Conservation (phyloP, 768 basidiomycete genomes). For the Trametopsis cervina region DNA sequence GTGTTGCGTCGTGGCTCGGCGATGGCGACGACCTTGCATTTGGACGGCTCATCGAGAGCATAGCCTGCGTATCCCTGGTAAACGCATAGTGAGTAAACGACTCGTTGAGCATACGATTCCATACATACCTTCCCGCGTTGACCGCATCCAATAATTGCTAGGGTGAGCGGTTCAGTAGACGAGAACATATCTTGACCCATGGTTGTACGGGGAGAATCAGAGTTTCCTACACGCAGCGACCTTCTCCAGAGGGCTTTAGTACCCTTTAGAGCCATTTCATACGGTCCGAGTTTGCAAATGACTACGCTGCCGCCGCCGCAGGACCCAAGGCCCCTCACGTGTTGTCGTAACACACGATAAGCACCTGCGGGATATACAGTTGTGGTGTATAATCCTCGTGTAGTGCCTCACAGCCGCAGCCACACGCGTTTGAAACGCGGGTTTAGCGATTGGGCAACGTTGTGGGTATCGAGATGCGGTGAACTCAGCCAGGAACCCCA, state of each 20-base stretch:
- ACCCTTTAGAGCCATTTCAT: conserved; percentile 7
- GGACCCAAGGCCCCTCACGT: background rate
- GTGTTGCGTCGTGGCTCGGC: conserved; percentile 77
- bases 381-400: background rate
- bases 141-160: conserved; percentile 79
- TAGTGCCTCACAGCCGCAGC: too few relatives aligned
- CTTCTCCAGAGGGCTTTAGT: conserved; percentile 15
- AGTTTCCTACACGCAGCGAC: conserved; percentile 4
- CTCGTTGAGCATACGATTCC: too few relatives aligned
- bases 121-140: conserved; percentile 64
- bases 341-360: too few relatives aligned
- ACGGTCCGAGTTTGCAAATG: background rate
- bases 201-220: background rate
- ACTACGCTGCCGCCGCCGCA: background rate
- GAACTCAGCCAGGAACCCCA: too few relatives aligned
- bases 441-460: too few relatives aligned
- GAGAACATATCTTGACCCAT: conserved; percentile 20
- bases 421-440: background rate
- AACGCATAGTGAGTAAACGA: background rate
- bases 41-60: conserved; percentile 48
- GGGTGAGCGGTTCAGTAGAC: conserved; percentile 43
- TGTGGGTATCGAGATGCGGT: too few relatives aligned
- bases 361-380: background rate
- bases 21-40: conserved; percentile 76
- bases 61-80: conserved; percentile 57